phyloP scores from a whole-genome alignment of 139 green algal genomes.

The Closterium sp. region DNA sequence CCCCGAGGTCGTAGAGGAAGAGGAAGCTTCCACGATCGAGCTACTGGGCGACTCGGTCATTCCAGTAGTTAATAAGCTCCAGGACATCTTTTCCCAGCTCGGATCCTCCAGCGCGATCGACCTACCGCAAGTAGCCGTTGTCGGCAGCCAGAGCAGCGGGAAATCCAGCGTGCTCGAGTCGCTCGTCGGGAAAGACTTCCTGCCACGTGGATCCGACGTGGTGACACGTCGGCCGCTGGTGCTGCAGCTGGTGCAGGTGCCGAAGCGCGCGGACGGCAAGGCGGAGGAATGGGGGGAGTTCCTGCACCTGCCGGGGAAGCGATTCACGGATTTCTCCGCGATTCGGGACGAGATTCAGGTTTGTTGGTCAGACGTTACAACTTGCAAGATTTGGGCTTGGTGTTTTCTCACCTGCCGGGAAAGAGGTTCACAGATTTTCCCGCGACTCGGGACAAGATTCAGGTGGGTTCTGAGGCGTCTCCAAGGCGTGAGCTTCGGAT shows the following conservation, averaged over 20 bases:
- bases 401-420: constrained; percentile 91
- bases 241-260: constrained; percentile 80
- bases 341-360: constrained; percentile 86
- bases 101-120: constrained; percentile 36
- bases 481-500: too few species aligned
- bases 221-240: constrained; percentile 80
- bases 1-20: not conserved
- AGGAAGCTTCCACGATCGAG: constrained; percentile 1
- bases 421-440: constrained; percentile 84
- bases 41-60: constrained; percentile 50
- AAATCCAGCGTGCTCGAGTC: constrained; percentile 94
- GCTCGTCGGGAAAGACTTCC: constrained; percentile 85
- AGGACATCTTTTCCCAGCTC: constrained; percentile 54
- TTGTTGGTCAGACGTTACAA: not conserved
- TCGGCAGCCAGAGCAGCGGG: constrained; percentile 91
- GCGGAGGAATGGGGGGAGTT: constrained; percentile 92
- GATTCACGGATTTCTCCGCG: constrained; percentile 85
- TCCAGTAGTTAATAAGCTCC: constrained; percentile 50
- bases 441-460: constrained; percentile 84
- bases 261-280: not conserved
- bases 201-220: constrained; percentile 79
- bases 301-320: constrained; percentile 74
- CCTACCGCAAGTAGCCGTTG: constrained; percentile 76
- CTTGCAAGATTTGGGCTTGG: constrained; percentile 73
- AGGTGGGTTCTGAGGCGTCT: too few species aligned